Percentiles rank a stretch among this genome's conserved stretches.
Conservation (phyloP, 1,139 yeast species). For the Taiozyma sp. region DNA sequence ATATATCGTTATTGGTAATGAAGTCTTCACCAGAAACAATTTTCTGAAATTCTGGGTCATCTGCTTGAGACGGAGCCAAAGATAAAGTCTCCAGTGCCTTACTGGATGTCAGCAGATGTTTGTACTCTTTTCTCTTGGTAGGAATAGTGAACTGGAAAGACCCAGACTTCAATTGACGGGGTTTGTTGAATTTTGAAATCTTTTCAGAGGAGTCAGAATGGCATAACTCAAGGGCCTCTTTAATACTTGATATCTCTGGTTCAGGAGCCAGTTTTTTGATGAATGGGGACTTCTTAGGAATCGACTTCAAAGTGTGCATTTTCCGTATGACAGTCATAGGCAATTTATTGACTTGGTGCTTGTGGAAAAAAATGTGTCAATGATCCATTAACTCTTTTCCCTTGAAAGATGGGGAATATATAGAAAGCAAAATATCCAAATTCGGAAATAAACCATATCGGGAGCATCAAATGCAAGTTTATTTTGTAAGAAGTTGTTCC, state of each 20-base stretch:
- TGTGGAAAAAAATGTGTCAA: neutral
- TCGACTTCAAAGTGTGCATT: conserved; percentile 20
- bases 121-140: conserved; percentile 47
- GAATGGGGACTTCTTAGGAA: conserved; percentile 43
- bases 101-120: conserved; percentile 53
- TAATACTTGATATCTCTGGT: conserved; percentile 44
- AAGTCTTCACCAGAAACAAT: conserved; percentile 60
- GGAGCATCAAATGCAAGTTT: neutral
- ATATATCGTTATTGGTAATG: conserved; percentile 36
- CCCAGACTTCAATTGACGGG: conserved; percentile 59
- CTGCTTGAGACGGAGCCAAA: conserved; percentile 30
- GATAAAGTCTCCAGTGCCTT: conserved; percentile 60
- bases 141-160: conserved; percentile 71
- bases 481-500: neutral
- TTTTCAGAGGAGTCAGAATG: conserved; percentile 17
- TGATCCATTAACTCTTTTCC: neutral
- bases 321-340: neutral
- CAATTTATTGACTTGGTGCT: neutral
- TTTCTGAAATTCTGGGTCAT: conserved; percentile 39
- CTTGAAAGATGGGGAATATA: neutral
- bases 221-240: conserved; percentile 38
- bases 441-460: neutral
- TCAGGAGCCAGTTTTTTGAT: conserved; percentile 54
- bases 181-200: conserved; percentile 35
- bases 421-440: neutral